Conservation (phyloP, 257 asterid genomes). For the Voacanga thouarsii region DNA sequence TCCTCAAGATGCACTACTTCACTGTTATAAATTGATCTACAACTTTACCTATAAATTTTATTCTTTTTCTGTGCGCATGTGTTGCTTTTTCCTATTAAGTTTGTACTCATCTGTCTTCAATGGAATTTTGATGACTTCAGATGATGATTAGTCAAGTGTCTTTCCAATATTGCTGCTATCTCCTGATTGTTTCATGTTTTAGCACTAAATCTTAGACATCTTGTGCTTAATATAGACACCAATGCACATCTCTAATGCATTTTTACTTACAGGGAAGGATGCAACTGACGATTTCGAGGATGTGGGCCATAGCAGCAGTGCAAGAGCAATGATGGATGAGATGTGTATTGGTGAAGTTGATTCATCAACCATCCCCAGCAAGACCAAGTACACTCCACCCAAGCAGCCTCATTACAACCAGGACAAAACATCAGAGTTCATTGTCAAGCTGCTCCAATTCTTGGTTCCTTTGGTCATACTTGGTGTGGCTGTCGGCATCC, state of each 20-base stretch:
- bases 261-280: slow-evolving; percentile 57
- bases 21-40: not conserved
- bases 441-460: slow-evolving; percentile 79
- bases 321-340: slow-evolving; percentile 64
- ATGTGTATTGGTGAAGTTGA: slow-evolving; percentile 61
- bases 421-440: slow-evolving; percentile 57
- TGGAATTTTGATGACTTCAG: not conserved
- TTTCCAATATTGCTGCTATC: not conserved
- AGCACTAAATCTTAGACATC: not conserved
- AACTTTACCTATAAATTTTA: not conserved
- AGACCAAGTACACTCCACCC: slow-evolving; percentile 51
- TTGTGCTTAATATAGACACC: too few relatives aligned
- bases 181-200: not conserved
- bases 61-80: not conserved
- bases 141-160: not conserved
- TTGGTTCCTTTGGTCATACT: slow-evolving; percentile 67
- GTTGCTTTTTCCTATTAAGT: not conserved
- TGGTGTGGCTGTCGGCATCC: slow-evolving; percentile 67
- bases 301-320: slow-evolving; percentile 78
- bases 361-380: slow-evolving; percentile 44
- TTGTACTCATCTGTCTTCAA: not conserved
- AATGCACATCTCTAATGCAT: not conserved
- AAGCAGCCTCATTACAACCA: slow-evolving; percentile 51
- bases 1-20: not conserved
- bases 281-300: slow-evolving; percentile 89